Base-by-base conservation (phyloP, 2,329 filamentous ascomycete genomes). In the Catunica adiposa region DNA sequence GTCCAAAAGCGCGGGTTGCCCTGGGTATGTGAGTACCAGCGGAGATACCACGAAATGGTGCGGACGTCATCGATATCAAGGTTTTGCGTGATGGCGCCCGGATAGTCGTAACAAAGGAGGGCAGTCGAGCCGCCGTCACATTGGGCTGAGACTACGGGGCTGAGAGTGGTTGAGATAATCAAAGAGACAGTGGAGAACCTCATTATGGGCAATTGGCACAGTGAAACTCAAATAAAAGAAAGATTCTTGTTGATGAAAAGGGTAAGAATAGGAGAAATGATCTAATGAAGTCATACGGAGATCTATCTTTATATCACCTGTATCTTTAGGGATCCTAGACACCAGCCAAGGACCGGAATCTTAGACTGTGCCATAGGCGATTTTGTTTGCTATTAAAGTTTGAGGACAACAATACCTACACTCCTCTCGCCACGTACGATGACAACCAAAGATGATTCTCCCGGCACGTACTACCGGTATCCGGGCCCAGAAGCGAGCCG, bases 1-100 rank as follows among this genome's bases (percentile, higher is more conserved):
- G 56, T 58, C 56, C 56, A 58, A 48, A 58, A 58, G n/a, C 50
- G 53, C 11, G 56, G 56, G 11, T 55, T 58, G 22, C 54, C 48
- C 17, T 53, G 47, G 15, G 47, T 47, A 15, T 58, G 56, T 8
- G 53, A 53, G 53, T 58, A 58, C 54, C 53, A 58, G 37, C 56
- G 56, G 50, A 58, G 54, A 50, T 58, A 58, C 57, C 57, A 58
- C 3, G 57, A 40, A 29, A 58, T 58, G 15, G 57, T 58, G 42
- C 51, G 54, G 31, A 58, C 29, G 37, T 58, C 57, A n/a, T 51
- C 42, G 20, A 58, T 26, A 25, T 58, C 51, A 1, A 58, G 47
- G 44, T 56, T 47, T 26, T 58, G 57, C 20, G 34, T 54, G 23
- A 37, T 51, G 7, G 57, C 57, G 17, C 57, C 57, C 20, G 57